These are phyloP conservation scores for Nicotiana undulata DNA, from an alignment of 257 asterid species.

Conservation along the genomic window DNA sequence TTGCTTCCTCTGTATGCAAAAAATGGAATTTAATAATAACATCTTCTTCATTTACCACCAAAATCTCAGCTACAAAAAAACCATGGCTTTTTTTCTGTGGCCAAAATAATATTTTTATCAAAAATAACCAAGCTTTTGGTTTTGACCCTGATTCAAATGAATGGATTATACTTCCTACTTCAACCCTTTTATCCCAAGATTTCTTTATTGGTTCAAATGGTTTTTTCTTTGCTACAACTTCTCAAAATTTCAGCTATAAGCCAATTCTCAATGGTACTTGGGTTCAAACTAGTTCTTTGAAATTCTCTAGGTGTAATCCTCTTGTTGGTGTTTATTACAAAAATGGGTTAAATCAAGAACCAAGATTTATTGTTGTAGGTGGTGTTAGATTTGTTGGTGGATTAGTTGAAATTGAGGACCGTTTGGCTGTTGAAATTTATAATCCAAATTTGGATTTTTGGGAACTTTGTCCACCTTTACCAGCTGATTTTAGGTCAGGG, in stretches of 20 bases:
- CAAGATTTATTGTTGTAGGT: conserved; percentile 20
- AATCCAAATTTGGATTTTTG: conserved; percentile 18
- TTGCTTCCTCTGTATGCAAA: conserved; percentile 35
- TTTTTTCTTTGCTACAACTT: conserved; percentile 16
- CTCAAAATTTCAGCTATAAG: conserved; percentile 13
- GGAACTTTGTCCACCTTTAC: conserved; percentile 23
- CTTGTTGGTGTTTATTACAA: conserved; percentile 13
- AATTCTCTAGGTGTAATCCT: conserved; percentile 12
- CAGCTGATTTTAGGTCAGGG: conserved; percentile 16
- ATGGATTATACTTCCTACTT: conserved; percentile 24
- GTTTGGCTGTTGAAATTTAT: conserved; percentile 22
- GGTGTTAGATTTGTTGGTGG: conserved; percentile 14
- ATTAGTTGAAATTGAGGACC: conserved; percentile 4
- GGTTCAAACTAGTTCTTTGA: conserved; percentile 17
- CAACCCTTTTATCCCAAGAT: neutral
- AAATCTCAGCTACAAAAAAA: neutral
- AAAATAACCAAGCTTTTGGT: conserved; percentile 15
- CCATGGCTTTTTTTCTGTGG: conserved; percentile 32
- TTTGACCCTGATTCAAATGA: conserved; percentile 23
- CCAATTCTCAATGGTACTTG: conserved; percentile 7
- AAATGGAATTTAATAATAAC: conserved; percentile 21
- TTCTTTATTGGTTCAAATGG: conserved; percentile 15
- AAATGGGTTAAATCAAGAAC: neutral
- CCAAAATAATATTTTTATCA: neutral
- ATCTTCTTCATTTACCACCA: conserved; percentile 19